These are phyloP conservation scores for Neurospora sp. DNA, from an alignment of 495 filamentous ascomycete genomes.

Conservation along the genomic window DNA sequence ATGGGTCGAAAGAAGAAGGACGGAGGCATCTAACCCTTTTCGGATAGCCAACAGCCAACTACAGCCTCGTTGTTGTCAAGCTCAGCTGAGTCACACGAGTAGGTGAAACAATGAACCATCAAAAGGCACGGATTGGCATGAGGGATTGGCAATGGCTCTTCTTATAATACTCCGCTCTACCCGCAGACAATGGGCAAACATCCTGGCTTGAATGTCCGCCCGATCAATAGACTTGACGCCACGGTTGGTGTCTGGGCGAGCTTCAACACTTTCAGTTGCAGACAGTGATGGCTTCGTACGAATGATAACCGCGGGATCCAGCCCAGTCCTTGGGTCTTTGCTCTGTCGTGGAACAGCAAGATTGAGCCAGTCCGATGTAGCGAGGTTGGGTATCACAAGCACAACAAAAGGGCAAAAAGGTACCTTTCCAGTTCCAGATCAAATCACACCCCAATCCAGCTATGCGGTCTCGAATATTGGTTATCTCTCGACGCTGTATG, in stretches of 20 bases:
- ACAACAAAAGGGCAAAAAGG: neutral
- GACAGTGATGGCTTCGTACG: no score
- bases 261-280: no score
- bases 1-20: constrained; percentile 28
- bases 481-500: no score
- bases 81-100: neutral
- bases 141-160: neutral
- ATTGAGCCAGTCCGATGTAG: neutral
- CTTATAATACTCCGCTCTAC: neutral
- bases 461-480: neutral
- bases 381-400: neutral
- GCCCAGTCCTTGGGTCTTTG: neutral
- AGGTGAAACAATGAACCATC: neutral
- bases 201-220: neutral
- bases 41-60: neutral
- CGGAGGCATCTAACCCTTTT: constrained; percentile 28
- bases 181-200: neutral
- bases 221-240: neutral
- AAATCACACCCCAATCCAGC: neutral
- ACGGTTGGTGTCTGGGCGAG: neutral
- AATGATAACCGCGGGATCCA: neutral
- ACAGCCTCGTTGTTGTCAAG: neutral
- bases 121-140: neutral
- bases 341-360: neutral
- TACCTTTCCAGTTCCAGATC: neutral